These are phyloP conservation scores for Yamadazyma takamatsuzukensis DNA, from an alignment of 805 yeast species.

Conservation along the genomic window DNA sequence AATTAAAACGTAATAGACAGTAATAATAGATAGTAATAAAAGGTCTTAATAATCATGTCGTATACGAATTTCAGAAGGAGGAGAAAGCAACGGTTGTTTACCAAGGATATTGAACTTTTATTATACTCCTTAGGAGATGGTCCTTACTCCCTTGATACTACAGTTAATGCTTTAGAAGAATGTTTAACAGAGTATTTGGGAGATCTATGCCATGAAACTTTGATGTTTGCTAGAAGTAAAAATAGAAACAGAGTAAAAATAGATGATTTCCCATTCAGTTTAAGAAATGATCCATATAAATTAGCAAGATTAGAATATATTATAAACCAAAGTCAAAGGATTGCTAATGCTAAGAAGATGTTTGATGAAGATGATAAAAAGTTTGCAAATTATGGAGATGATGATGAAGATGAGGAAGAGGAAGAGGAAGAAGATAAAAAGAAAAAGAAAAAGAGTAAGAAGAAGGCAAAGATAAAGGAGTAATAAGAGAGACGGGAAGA, in stretches of 20 bases:
- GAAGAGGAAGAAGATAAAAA: constrained; percentile 5
- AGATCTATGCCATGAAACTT: constrained; percentile 31
- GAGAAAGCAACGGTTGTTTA: constrained; percentile 34
- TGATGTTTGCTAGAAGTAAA: constrained; percentile 32
- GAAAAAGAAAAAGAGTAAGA: constrained; percentile 7
- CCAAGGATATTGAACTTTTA: constrained; percentile 39
- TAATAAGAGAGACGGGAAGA: background rate
- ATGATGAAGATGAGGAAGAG: constrained; percentile 6
- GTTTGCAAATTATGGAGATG: constrained; percentile 9
- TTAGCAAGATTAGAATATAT: constrained; percentile 39
- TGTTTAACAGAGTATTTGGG: constrained; percentile 32
- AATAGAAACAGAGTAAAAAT: constrained; percentile 37
- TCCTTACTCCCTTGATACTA: constrained; percentile 35
- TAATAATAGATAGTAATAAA: no score
- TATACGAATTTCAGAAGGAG: constrained; percentile 12
- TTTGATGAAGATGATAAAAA: constrained; percentile 29
- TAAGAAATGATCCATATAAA: constrained; percentile 40
- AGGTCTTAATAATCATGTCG: constrained; percentile 5
- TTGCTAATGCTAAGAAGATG: constrained; percentile 38
- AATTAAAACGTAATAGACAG: no score
- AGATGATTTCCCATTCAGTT: constrained; percentile 40
- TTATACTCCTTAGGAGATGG: constrained; percentile 41
- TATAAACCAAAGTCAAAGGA: constrained; percentile 33
- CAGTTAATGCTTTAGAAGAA: constrained; percentile 38
- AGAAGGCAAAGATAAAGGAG: constrained; percentile 1